Evolutionary conservation across 805 yeast genomes (phyloP).

Genomic region (Starmerella bacillaris): DNA sequence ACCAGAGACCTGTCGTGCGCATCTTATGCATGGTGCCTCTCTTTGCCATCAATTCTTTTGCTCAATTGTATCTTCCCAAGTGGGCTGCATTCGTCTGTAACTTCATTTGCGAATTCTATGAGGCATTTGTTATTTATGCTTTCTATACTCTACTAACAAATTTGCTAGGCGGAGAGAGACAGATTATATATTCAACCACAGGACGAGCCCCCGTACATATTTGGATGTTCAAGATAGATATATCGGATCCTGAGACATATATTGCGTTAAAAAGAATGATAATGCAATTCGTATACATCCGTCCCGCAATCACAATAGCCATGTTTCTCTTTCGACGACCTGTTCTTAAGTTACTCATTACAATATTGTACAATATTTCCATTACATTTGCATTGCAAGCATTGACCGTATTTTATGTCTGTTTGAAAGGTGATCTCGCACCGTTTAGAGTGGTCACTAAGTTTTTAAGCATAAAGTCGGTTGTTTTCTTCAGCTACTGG

Average conservation of each 20-base stretch:
- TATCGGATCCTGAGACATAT: constrained; percentile 71
- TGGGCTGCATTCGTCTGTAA: constrained; percentile 17
- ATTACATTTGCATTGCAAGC: constrained; percentile 71
- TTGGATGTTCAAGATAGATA: constrained; percentile 44
- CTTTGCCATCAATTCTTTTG: constrained; percentile 54
- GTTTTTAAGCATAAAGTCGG: constrained; percentile 78
- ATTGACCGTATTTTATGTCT: constrained; percentile 82
- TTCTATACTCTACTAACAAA: constrained; percentile 69
- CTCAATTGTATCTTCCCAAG: constrained; percentile 29
- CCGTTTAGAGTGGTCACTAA: constrained; percentile 82
- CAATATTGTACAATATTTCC: constrained; percentile 54
- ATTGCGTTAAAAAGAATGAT: constrained; percentile 65
- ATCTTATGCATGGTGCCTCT: constrained; percentile 69
- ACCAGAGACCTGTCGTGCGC: constrained; percentile 68
- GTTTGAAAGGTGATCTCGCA: constrained; percentile 56
- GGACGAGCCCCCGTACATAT: constrained; percentile 43
- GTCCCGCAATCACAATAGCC: constrained; percentile 67
- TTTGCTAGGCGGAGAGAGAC: constrained; percentile 81
- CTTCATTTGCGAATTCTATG: constrained; percentile 65
- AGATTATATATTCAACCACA: constrained; percentile 51
- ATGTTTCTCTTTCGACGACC: constrained; percentile 15
- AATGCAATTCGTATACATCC: constrained; percentile 86
- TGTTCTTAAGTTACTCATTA: constrained; percentile 34
- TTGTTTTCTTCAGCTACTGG: constrained; percentile 97
- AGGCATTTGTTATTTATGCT: constrained; percentile 88